Percentiles rank a stretch among this genome's conserved stretches.
Conservation (phyloP, 441 rosid species). For the Omphalea diandra region DNA sequence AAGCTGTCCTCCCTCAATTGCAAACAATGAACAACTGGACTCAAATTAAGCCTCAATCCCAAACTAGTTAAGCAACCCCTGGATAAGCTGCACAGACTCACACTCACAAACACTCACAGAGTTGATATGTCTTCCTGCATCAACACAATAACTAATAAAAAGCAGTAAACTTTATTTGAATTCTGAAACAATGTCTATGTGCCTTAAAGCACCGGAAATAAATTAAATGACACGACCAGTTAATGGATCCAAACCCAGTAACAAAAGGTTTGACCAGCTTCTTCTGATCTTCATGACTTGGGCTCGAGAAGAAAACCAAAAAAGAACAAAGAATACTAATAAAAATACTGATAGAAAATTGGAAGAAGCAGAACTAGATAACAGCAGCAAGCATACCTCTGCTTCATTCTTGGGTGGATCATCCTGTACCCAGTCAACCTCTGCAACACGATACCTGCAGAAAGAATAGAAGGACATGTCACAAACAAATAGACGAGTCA, state of each 20-base stretch:
- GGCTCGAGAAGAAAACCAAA: not conserved
- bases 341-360: not conserved
- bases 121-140: not conserved
- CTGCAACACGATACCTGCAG: slow-evolving; percentile 83
- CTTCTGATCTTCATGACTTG: not conserved
- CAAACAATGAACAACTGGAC: not conserved
- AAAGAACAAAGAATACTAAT: not conserved
- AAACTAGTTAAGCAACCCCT: not conserved
- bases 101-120: not conserved
- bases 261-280: not conserved
- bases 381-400: slow-evolving; percentile 45
- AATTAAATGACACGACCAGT: not conserved
- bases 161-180: not conserved
- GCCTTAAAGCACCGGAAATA: not conserved
- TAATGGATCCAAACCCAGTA: not conserved
- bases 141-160: not conserved
- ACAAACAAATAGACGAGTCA: slow-evolving; percentile 12
- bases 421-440: slow-evolving; percentile 91
- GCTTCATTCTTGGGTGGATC: slow-evolving; percentile 46
- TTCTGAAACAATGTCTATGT: not conserved
- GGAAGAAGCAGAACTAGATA: slow-evolving; percentile 11
- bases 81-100: not conserved
- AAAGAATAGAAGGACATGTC: slow-evolving; percentile 19
- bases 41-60: not conserved
- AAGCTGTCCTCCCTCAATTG: not conserved